phyloP scores from a whole-genome alignment of 352 stramenopile species.

The Thalassiosira mediterranea region DNA sequence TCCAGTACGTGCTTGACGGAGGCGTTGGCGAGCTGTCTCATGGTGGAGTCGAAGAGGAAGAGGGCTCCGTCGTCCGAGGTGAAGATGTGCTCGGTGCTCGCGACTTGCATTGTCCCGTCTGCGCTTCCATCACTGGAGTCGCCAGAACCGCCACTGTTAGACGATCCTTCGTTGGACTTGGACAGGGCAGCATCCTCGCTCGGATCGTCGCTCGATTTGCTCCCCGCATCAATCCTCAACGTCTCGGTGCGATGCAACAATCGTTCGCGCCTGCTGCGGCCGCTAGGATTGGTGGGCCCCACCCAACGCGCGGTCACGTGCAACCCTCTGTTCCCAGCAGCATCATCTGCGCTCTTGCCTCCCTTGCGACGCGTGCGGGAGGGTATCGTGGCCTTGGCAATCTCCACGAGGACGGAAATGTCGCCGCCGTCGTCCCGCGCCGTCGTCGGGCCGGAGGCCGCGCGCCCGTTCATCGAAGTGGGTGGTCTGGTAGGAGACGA shows the following conservation, averaged over 20 bases:
- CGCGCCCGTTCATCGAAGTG: too few relatives aligned
- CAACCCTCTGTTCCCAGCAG: conserved; percentile 40
- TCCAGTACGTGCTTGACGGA: conserved; percentile 6
- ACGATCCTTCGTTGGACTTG: background rate
- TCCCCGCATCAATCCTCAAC: conserved; percentile 16
- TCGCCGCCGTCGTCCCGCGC: conserved; percentile 3
- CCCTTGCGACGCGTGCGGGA: too few relatives aligned
- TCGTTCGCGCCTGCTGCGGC: conserved; percentile 12
- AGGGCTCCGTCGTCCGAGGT: conserved; percentile 36
- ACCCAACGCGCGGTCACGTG: conserved; percentile 49
- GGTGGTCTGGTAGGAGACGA: too few relatives aligned
- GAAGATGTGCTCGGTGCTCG: conserved; percentile 43
- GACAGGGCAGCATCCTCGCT: background rate
- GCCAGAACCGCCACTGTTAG: background rate
- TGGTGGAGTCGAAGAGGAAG: conserved; percentile 46
- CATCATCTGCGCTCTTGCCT: too few relatives aligned
- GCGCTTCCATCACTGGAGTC: background rate
- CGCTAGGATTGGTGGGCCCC: conserved; percentile 19
- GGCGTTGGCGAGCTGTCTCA: conserved; percentile 41
- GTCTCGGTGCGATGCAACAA: conserved; percentile 45
- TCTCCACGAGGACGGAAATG: conserved; percentile 41
- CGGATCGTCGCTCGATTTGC: background rate
- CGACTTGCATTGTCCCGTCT: background rate
- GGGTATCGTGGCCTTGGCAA: conserved; percentile 41
- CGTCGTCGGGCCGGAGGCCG: too few relatives aligned